phyloP scores from a whole-genome alignment of 306 rosid genomes.

The Begonia masoniana region DNA sequence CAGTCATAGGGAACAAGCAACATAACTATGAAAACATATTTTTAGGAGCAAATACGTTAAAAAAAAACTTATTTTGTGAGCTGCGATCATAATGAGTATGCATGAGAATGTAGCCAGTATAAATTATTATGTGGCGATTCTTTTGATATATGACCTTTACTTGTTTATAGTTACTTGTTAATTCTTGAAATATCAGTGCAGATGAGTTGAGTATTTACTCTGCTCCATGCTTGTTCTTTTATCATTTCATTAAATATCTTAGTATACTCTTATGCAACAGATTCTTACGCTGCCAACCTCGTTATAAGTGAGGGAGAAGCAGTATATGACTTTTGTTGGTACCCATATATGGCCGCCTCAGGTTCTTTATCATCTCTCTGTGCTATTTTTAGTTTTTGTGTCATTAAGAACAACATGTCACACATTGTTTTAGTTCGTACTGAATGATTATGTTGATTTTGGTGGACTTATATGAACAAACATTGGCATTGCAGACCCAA shows the following conservation, averaged over 20 bases:
- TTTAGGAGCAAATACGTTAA: no score
- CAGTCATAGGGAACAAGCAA: no score
- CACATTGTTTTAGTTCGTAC: background rate
- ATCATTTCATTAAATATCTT: background rate
- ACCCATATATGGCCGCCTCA: constrained; percentile 92
- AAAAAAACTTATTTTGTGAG: no score
- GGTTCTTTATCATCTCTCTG: constrained; percentile 27
- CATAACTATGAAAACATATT: no score
- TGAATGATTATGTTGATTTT: constrained; percentile 1
- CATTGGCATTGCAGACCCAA: constrained; percentile 45
- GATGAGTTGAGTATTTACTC: no score
- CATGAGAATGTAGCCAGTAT: no score
- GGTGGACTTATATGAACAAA: constrained; percentile 15
- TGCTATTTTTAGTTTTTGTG: background rate
- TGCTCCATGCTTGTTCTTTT: background rate
- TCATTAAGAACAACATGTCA: background rate
- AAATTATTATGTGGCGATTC: no score
- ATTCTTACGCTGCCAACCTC: constrained; percentile 53
- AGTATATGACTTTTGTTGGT: constrained; percentile 89
- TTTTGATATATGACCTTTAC: no score
- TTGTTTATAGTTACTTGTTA: no score
- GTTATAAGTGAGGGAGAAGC: constrained; percentile 81
- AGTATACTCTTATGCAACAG: constrained; percentile 19
- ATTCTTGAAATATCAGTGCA: no score
- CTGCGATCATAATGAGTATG: no score